Base-by-base conservation (phyloP, 257 asterid species). In the Nicotiana knightiana region DNA sequence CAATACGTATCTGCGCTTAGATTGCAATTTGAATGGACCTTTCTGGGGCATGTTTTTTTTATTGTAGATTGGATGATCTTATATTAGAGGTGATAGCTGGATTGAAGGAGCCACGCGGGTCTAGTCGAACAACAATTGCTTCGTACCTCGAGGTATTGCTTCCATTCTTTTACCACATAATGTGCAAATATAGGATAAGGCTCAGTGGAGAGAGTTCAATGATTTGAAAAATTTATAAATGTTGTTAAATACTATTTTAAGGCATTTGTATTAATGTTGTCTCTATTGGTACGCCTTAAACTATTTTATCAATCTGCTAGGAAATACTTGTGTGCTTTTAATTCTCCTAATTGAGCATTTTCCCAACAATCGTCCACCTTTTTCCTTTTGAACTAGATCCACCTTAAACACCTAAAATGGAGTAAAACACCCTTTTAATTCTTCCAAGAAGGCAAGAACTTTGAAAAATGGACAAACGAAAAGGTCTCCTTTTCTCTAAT, bases 41-140 rank as follows among this genome's bases (percentile, higher is more conserved):
- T 15, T n/a, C 84, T 86, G 76, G 76, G 58, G 61, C 63, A 83
- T 71, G 30, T 51, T 63, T 70, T 64, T 32, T 17, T 88, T 37
- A 79, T 70, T 90, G 80, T 58, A 95, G 99, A 90, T 51, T 92
- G 90, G 97, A 91, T 76, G 93, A 89, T 82, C 84, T 89, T 84
- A 87, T 95, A 79, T 39, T 95, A 89, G 99, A 95, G 89, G 97
- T 93, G 79, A 86, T 95, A 81, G 81, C 85, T 54, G 88, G 91
- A 91, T 87, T 95, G 89, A 95, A 95, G 89, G 98, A 92, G 81
- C 97, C 98, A 32, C 96, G 93, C 61, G 98, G 99, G 81, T 92
- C 98, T 82, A 88, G 88, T 87, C 91, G 92, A 54, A 82, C 81
- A 81, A 84, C 91, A 76, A 91, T 95, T 87, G 81, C 89, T 53